These are phyloP conservation scores for Chenopodium formosanum DNA, from an alignment of 148 eudicot species.

Conservation along the genomic window DNA sequence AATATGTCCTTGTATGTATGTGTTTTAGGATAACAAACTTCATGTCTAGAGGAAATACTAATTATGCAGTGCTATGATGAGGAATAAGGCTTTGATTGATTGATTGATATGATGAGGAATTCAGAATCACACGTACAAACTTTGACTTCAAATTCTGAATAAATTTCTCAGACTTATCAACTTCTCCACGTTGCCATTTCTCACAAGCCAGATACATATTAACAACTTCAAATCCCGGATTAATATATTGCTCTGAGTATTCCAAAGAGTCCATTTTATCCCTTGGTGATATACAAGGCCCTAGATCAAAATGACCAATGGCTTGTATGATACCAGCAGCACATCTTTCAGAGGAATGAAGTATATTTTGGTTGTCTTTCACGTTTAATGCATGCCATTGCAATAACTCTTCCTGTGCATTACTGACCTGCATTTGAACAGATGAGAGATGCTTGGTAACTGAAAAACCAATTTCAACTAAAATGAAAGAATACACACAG, in stretches of 20 bases:
- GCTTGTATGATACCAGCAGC: conserved; percentile 73
- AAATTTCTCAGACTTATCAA: conserved; percentile 35
- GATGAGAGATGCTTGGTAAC: background rate
- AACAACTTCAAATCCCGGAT: conserved; percentile 56
- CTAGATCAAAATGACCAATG: conserved; percentile 64
- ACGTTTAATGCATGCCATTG: conserved; percentile 68
- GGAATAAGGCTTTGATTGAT: background rate
- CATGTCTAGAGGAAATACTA: background rate
- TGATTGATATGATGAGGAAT: background rate
- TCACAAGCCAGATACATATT: conserved; percentile 49
- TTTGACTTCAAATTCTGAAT: conserved; percentile 25
- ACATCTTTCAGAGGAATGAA: conserved; percentile 69
- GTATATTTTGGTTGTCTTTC: conserved; percentile 49
- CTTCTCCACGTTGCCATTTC: conserved; percentile 55
- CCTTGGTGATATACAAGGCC: conserved; percentile 51
- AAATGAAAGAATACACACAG: background rate
- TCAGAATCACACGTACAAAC: conserved; percentile 26
- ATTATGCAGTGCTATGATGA: background rate
- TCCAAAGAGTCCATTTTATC: conserved; percentile 35
- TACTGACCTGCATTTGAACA: conserved; percentile 48
- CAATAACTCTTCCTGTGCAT: conserved; percentile 71
- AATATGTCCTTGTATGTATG: background rate
- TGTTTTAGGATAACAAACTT: background rate
- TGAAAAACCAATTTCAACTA: background rate
- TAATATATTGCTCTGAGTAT: conserved; percentile 27